phyloP scores from a whole-genome alignment of 2,329 filamentous ascomycete species.

The Ambrosiella cleistominuta region DNA sequence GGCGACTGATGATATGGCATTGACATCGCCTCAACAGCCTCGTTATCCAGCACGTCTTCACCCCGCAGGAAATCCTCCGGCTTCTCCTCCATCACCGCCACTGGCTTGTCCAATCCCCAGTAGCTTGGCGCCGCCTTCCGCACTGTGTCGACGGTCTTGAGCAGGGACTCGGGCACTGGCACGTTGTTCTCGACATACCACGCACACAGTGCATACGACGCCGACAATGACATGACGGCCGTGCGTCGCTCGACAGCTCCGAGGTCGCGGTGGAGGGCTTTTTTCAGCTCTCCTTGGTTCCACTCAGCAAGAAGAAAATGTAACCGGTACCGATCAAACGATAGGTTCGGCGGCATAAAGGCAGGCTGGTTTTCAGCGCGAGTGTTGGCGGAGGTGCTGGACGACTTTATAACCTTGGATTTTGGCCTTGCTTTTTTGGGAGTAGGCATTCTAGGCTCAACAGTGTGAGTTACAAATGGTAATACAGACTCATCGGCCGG shows the following conservation, averaged over 20 bases:
- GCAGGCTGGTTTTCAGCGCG: background rate
- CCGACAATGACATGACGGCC: conserved; percentile 8
- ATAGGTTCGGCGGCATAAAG: background rate
- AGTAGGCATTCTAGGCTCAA: too few relatives aligned
- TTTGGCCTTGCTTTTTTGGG: background rate
- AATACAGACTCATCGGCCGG: background rate
- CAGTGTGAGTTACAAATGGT: background rate
- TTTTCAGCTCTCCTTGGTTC: conserved; percentile 11
- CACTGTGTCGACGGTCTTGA: conserved; percentile 4
- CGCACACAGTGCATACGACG: conserved; percentile 4
- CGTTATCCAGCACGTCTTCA: conserved; percentile 10
- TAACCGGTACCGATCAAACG: conserved; percentile 7
- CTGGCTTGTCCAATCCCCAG: conserved; percentile 6
- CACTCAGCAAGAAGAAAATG: conserved; percentile 10
- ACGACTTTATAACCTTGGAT: background rate
- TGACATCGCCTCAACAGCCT: conserved; percentile 9
- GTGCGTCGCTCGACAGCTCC: conserved; percentile 9
- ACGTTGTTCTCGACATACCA: conserved; percentile 8
- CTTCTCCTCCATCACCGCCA: conserved; percentile 7
- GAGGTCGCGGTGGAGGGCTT: conserved; percentile 9
- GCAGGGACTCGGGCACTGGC: background rate
- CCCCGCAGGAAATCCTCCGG: conserved; percentile 7
- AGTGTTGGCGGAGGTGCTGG: background rate
- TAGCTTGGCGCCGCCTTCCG: conserved; percentile 9
- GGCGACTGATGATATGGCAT: conserved; percentile 15